Conservation (phyloP, 768 basidiomycete species). For the Crepidotus variabilis region DNA sequence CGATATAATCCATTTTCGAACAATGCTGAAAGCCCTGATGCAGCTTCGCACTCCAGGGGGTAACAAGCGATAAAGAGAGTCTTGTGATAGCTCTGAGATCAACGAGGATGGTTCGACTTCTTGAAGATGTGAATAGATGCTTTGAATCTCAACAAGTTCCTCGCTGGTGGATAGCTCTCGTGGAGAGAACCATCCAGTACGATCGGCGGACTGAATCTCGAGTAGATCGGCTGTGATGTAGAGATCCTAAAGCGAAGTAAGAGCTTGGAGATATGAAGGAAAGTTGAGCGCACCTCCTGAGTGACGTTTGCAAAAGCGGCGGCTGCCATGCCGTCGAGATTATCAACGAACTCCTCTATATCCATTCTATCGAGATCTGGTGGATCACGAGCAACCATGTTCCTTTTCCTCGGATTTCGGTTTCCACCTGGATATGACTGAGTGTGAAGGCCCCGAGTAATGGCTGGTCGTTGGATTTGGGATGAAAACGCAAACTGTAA, state of each 20-base stretch:
- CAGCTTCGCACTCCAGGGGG: conserved; percentile 76
- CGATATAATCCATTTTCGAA: conserved; percentile 77
- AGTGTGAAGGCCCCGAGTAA: conserved; percentile 22
- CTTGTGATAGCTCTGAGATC: conserved; percentile 68
- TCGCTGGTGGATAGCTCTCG: conserved; percentile 51
- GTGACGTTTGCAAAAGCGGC: conserved; percentile 75
- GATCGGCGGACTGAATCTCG: conserved; percentile 77
- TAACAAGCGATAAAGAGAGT: conserved; percentile 67
- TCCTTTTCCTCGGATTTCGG: conserved; percentile 27
- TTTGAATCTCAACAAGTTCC: conserved; percentile 76
- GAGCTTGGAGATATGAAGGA: conserved; percentile 2
- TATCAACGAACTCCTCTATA: conserved; percentile 72
- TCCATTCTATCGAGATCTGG: conserved; percentile 63
- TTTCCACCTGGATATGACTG: conserved; percentile 17
- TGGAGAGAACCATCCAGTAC: conserved; percentile 71
- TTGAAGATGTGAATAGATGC: conserved; percentile 68
- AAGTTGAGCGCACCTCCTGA: conserved; percentile 53
- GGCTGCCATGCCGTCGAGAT: conserved; percentile 70
- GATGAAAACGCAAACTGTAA: conserved; percentile 45
- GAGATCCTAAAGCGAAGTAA: conserved; percentile 51
- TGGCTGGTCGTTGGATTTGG: conserved; percentile 59
- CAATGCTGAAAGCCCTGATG: conserved; percentile 68
- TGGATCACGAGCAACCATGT: conserved; percentile 40
- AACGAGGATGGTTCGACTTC: conserved; percentile 71
- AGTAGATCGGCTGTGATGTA: conserved; percentile 74